phyloP scores from a whole-genome alignment of 192 early-diverging fungal genomes.

The Powellomyces hirtus region DNA sequence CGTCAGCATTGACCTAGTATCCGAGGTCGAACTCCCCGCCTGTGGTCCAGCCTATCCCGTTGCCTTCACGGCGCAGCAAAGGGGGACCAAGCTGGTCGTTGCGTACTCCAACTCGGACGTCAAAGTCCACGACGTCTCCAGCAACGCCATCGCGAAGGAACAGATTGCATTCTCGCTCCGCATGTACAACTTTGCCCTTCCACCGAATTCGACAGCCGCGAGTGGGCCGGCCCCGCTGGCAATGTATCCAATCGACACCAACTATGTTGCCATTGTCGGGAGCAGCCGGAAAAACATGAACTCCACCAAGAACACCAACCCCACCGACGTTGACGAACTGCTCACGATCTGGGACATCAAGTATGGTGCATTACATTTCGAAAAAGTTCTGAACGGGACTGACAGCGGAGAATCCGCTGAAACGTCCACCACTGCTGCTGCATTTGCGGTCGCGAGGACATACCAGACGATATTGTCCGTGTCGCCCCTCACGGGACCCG shows the following conservation, averaged over 20 bases:
- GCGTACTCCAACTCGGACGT: constrained; percentile 1
- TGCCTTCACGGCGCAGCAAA: constrained; percentile 5
- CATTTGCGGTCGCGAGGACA: background rate
- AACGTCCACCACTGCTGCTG: background rate
- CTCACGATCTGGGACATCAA: constrained; percentile 24
- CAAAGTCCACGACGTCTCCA: background rate
- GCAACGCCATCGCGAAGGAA: background rate
- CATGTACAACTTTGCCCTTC: background rate
- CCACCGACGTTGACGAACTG: constrained; percentile 6
- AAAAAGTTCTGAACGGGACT: background rate
- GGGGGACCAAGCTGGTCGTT: background rate
- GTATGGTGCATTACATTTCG: constrained; percentile 22
- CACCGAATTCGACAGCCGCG: background rate
- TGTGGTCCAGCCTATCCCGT: background rate
- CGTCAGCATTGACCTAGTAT: background rate
- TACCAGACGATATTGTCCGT: background rate
- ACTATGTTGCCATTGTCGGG: constrained; percentile 11
- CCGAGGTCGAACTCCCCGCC: background rate
- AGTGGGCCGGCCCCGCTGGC: background rate
- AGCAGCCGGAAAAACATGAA: background rate
- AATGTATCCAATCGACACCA: background rate
- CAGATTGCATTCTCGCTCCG: background rate
- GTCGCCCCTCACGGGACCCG: constrained; percentile 17
- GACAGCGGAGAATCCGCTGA: background rate
- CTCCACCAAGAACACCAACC: too few relatives aligned